Conservation (phyloP, 805 yeast species). For the Nakazawaea pomicola region DNA sequence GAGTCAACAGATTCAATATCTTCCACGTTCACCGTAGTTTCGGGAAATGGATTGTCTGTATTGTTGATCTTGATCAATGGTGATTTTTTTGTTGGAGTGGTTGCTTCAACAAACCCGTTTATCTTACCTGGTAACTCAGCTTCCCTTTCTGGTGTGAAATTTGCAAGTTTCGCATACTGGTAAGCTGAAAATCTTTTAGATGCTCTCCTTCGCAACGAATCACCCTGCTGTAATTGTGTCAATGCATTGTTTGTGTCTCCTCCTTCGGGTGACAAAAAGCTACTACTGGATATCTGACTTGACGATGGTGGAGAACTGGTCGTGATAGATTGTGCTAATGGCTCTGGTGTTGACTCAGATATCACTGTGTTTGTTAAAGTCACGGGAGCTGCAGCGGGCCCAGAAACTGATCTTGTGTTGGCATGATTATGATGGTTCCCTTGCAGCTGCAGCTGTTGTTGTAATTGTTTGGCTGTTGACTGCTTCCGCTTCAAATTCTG, state of each 20-base stretch:
- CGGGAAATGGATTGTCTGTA: too few species aligned
- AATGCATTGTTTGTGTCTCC: conserved; percentile 49
- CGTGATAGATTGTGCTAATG: too few species aligned
- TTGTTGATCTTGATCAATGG: conserved; percentile 4
- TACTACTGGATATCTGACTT: too few species aligned
- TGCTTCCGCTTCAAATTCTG: conserved; percentile 82
- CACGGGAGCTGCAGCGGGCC: conserved; percentile 17
- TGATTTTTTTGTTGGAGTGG: not conserved
- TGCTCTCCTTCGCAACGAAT: conserved; percentile 84
- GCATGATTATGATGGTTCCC: too few species aligned
- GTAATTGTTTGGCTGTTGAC: conserved; percentile 29
- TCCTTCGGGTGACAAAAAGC: too few species aligned
- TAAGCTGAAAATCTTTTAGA: conserved; percentile 92
- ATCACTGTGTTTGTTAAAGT: not conserved
- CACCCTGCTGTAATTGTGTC: conserved; percentile 73
- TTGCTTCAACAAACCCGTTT: conserved; percentile 7
- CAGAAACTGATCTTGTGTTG: conserved; percentile 21
- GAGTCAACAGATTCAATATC: conserved; percentile 3
- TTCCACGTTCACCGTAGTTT: too few species aligned
- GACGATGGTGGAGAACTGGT: too few species aligned
- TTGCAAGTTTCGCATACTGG: conserved; percentile 74
- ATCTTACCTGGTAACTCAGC: conserved; percentile 20
- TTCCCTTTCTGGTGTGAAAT: conserved; percentile 28
- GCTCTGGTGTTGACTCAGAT: not conserved
- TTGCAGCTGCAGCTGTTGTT: conserved; percentile 14